Base-by-base conservation (phyloP, 768 basidiomycete species). In the Pholiota microspora region DNA sequence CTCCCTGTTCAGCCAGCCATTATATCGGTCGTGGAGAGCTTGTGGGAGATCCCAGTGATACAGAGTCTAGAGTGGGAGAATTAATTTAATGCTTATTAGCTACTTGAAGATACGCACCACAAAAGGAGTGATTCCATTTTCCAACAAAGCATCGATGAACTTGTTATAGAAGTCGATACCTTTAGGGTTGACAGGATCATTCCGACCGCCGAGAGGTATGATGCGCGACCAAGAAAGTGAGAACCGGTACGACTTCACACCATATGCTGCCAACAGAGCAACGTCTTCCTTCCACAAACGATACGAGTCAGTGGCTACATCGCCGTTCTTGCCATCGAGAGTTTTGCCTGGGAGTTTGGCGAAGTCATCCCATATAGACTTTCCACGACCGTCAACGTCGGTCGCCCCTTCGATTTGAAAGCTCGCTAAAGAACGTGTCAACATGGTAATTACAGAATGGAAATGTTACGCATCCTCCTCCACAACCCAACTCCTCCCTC, bases 11-110 rank as follows among this genome's bases (percentile, higher is more conserved):
- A 89, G 67, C 88, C 87, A 92, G 4, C 88, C 88, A 1, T 81
- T 80, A 65, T 91, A 91, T 52, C 83, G 77, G 56, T 89, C 84
- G 52, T 89, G 82, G 34, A 93, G 78, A 18, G 71, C 83, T 63
- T 88, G 85, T 8, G 89, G 89, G 8, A 90, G 78, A 64, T 91
- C 89, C 89, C 89, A 91, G 66, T 86, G 87, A 63, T 87, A 86
- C 31, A 88, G 69, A 0, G 85, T 88, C 84, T 88, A 57, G 8
- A 3, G 28, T 52, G 44, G 46, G 40, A 35, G 36, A 18, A 27
- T 54, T 32, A 38, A 53, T 12, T 49, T 16, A 4, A 8, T 35
- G 46, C 31, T 35, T 2, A 21, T 3, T n/a, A 29, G 44, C 18
- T 4, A 32, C 18, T 5, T 25, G 13, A 44, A 51, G 15, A 25